Evolutionary conservation across 2,329 filamentous ascomycete genomes (phyloP).

Genomic region (Paecilomyces fulvus): DNA sequence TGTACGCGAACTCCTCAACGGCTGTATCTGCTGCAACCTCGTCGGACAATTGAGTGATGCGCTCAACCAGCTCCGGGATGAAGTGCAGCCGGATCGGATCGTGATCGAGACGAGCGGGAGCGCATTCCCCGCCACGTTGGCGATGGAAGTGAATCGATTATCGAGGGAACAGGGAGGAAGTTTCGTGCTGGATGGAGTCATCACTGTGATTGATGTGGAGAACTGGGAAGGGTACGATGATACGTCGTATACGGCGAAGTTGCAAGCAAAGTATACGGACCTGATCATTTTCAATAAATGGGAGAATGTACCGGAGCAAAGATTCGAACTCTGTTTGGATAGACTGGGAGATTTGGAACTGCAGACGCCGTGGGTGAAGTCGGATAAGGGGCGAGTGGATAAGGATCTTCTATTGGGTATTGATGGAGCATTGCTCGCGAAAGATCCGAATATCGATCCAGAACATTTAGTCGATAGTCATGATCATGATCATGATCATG

Average conservation of each 20-base stretch:
- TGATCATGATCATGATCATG: slow-evolving; percentile 26
- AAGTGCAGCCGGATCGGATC: slow-evolving; percentile 66
- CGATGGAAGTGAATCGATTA: slow-evolving; percentile 80
- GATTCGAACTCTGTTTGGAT: slow-evolving; percentile 71
- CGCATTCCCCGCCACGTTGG: slow-evolving; percentile 80
- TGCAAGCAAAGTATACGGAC: slow-evolving; percentile 86
- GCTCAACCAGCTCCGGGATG: slow-evolving; percentile 60
- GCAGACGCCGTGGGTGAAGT: slow-evolving; percentile 77
- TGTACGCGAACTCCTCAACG: slow-evolving; percentile 87
- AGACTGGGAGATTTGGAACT: slow-evolving; percentile 72
- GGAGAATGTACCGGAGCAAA: slow-evolving; percentile 65
- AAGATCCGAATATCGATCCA: slow-evolving; percentile 15
- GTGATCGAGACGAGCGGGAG: slow-evolving; percentile 88
- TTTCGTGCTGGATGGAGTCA: slow-evolving; percentile 76
- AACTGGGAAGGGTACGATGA: slow-evolving; percentile 93
- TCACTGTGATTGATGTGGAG: slow-evolving; percentile 86
- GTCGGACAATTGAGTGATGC: slow-evolving; percentile 83
- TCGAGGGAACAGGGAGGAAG: slow-evolving; percentile 50
- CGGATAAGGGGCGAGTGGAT: slow-evolving; percentile 67
- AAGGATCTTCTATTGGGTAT: slow-evolving; percentile 78
- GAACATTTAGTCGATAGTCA: slow-evolving; percentile 24
- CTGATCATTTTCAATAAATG: slow-evolving; percentile 90
- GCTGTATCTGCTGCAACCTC: slow-evolving; percentile 98
- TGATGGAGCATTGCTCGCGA: slow-evolving; percentile 61
- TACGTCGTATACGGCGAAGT: slow-evolving; percentile 76